These are phyloP conservation scores for Schizochytrium sp. DNA, from an alignment of 108 stramenopile genomes.

Conservation along the genomic window DNA sequence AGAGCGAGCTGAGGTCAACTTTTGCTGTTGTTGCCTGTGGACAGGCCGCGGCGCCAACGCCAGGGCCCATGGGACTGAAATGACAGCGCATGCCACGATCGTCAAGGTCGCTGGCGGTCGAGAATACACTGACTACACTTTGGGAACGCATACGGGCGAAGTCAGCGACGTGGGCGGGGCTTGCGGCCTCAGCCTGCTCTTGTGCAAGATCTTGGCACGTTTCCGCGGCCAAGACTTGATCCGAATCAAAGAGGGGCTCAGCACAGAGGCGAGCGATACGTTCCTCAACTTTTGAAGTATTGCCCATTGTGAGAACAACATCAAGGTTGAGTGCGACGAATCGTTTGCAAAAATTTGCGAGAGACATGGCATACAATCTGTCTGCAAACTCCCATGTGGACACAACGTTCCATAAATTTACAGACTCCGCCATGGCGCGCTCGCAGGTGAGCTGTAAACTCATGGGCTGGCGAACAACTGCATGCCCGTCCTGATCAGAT, in stretches of 20 bases:
- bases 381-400: background rate
- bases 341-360: background rate
- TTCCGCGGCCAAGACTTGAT: background rate
- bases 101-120: background rate
- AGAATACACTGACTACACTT: background rate
- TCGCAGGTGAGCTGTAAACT: background rate
- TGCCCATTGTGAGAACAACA: background rate
- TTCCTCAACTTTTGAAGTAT: background rate
- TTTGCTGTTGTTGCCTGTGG: background rate
- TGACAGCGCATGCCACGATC: background rate
- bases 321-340: background rate
- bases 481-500: background rate
- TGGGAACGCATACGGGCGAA: background rate
- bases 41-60: too few relatives aligned
- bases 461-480: background rate
- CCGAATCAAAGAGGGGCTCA: background rate
- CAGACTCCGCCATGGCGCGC: background rate
- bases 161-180: background rate
- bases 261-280: background rate
- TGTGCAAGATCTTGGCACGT: too few relatives aligned
- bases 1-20: background rate
- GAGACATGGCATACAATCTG: background rate
- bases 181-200: too few relatives aligned
- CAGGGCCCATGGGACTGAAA: too few relatives aligned
- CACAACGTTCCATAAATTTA: background rate